Base-by-base conservation (phyloP, 805 yeast species). In the Lachancea sp. region DNA sequence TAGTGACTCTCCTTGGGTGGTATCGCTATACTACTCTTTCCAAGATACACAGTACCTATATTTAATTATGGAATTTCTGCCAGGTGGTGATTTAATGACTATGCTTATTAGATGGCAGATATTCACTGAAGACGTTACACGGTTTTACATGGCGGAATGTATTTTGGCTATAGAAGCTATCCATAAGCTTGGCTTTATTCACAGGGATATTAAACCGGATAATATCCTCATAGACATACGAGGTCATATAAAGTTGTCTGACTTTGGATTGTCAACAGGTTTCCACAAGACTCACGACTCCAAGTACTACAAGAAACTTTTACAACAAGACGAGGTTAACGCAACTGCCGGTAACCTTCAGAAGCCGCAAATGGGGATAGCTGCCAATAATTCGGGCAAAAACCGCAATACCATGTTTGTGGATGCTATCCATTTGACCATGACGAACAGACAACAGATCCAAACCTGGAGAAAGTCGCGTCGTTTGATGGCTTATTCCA, bases 141-240 rank as follows among this genome's bases (percentile, higher is more conserved):
- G 96, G 48, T 88, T 88, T 60, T 88, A 89, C 63, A 87, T 88
- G 80, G 96, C 97, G 2, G 97, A 88, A 63, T 88, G 96, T 71
- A 95, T 88, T 8, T 71, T 89, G 55, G 96, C 96, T 2, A 88
- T 88, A 45, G 96, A 89, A 58, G 96, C 95, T 4, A 81, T 88
- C 51, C 97, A 88, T 65, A 85, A 84, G 60, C 70, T 87, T 24
- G 96, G 96, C 0, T 88, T 88, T 60, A 92, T 92, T 56, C 98
- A 92, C 64, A 76, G 98, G 65, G 98, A 92, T 63, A 90, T 92
- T 55, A 92, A 92, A 64, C 98, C 98, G 0, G 98, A 92, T 69
- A 92, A 92, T 56, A 90, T 86, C 43, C 71, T 86, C 56, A 85
- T 86, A 51, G 96, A 86, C 60, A 83, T 82, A 50, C 68, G 54